These are phyloP conservation scores for Cladochytrium replicatum DNA, from an alignment of 192 early-diverging fungal genomes.

Conservation along the genomic window DNA sequence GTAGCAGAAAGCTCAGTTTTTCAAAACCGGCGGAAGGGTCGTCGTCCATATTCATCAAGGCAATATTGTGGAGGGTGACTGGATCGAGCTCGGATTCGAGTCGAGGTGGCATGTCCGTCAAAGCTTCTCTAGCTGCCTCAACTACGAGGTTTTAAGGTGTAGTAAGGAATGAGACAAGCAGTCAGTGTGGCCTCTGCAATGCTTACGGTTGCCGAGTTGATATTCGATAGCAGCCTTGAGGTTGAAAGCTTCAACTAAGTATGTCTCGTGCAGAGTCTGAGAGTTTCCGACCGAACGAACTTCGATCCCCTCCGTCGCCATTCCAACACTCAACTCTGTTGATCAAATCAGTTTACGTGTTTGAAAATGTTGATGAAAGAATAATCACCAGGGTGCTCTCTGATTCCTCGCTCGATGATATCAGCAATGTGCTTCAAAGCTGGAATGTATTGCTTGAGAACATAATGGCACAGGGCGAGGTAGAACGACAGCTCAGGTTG, in stretches of 20 bases:
- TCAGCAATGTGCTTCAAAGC: conserved; percentile 51
- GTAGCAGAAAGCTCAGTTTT: conserved; percentile 49
- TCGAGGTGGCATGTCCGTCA: conserved; percentile 58
- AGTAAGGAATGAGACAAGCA: not conserved
- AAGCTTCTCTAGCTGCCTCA: conserved; percentile 51
- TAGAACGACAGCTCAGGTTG: conserved; percentile 45
- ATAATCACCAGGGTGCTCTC: conserved; percentile 48
- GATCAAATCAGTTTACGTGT: conserved; percentile 1
- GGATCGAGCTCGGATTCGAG: conserved; percentile 50
- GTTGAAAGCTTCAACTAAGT: conserved; percentile 53
- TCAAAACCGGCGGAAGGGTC: conserved; percentile 51
- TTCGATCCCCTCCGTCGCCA: conserved; percentile 57
- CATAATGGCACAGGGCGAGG: conserved; percentile 47
- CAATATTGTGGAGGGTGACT: conserved; percentile 54
- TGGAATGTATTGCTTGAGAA: conserved; percentile 43
- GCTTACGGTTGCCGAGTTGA: conserved; percentile 47
- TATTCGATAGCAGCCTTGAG: conserved; percentile 59
- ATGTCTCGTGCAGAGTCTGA: conserved; percentile 49
- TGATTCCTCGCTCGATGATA: conserved; percentile 50
- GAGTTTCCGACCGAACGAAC: conserved; percentile 53
- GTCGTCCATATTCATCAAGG: conserved; percentile 52
- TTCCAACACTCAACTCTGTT: conserved; percentile 47
- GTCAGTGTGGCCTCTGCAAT: conserved; percentile 1
- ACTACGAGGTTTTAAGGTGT: conserved; percentile 12
- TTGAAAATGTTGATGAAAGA: conserved; percentile 12